Percentiles rank a stretch among this genome's conserved stretches.
Conservation (phyloP, 371 early-diverging fungal species). For the Blakeslea trispora region DNA sequence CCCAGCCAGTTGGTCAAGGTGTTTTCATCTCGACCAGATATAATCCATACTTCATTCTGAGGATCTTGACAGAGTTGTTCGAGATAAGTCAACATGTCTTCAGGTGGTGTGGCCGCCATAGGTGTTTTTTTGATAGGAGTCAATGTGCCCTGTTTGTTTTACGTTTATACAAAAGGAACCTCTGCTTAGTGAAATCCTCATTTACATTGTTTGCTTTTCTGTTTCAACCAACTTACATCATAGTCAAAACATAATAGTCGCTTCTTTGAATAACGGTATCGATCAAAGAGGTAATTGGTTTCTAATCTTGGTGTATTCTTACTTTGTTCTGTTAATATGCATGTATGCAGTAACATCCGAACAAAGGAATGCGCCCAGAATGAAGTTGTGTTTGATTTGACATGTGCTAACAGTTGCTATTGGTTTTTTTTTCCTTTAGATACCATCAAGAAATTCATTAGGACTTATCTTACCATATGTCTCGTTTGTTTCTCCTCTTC, state of each 20-base stretch:
- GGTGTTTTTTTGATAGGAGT: conserved; percentile 74
- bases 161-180: no score
- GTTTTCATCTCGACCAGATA: conserved; percentile 89
- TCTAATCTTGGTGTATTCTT: conserved; percentile 73
- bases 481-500: conserved; percentile 77
- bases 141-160: conserved; percentile 70
- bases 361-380: conserved; percentile 93
- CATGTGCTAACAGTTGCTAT: conserved; percentile 84
- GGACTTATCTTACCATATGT: conserved; percentile 59
- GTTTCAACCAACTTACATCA: conserved; percentile 55
- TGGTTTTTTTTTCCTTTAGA: neutral
- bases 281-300: conserved; percentile 35
- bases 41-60: conserved; percentile 87
- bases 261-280: conserved; percentile 61
- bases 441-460: neutral
- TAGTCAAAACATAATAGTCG: conserved; percentile 87
- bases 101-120: conserved; percentile 64
- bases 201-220: neutral
- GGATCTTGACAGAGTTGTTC: conserved; percentile 71
- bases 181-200: no score
- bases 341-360: conserved; percentile 51
- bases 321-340: conserved; percentile 53
- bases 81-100: conserved; percentile 68
- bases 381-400: conserved; percentile 86
- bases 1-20: conserved; percentile 88